Evolutionary conservation across 2,329 filamentous ascomycete species (phyloP).

Genomic region (Aspergillus floridensis): DNA sequence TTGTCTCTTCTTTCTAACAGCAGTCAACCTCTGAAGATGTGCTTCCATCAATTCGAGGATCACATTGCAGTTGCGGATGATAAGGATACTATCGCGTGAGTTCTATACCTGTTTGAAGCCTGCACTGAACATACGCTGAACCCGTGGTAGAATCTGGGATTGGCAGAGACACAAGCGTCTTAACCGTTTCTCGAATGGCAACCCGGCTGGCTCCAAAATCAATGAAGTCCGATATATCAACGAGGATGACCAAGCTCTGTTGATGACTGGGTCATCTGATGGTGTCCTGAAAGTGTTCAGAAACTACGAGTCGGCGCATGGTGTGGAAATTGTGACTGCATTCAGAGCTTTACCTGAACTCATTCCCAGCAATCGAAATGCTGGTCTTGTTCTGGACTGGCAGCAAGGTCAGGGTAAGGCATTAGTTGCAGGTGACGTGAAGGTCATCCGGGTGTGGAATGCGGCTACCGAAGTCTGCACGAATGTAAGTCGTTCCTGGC

Average conservation of each 20-base stretch:
- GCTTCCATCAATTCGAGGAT: slow-evolving; percentile 96
- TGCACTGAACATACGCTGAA: slow-evolving; percentile 3
- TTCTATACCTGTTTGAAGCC: slow-evolving; percentile 7
- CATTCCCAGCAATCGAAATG: slow-evolving; percentile 89
- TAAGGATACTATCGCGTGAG: slow-evolving; percentile 72
- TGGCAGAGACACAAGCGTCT: slow-evolving; percentile 76
- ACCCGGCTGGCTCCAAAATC: slow-evolving; percentile 85
- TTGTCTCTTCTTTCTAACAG: slow-evolving; percentile 83
- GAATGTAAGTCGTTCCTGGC: slow-evolving; percentile 49
- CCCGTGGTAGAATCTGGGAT: slow-evolving; percentile 69
- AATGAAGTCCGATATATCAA: slow-evolving; percentile 97
- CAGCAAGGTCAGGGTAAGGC: slow-evolving; percentile 95
- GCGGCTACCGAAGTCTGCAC: slow-evolving; percentile 89
- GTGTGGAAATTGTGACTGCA: slow-evolving; percentile 80
- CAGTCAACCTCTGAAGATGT: slow-evolving; percentile 86
- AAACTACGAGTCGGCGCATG: slow-evolving; percentile 75
- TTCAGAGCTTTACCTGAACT: slow-evolving; percentile 93
- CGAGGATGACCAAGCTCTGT: slow-evolving; percentile 90
- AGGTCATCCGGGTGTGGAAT: slow-evolving; percentile 94
- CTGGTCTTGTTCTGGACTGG: slow-evolving; percentile 97
- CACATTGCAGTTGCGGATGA: slow-evolving; percentile 93
- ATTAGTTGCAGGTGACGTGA: slow-evolving; percentile 92
- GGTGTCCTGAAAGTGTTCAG: slow-evolving; percentile 91
- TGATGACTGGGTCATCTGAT: slow-evolving; percentile 94
- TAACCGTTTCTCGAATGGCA: slow-evolving; percentile 89